Evolutionary conservation across 495 filamentous ascomycete genomes (phyloP).

Genomic region (Tuber brumale): DNA sequence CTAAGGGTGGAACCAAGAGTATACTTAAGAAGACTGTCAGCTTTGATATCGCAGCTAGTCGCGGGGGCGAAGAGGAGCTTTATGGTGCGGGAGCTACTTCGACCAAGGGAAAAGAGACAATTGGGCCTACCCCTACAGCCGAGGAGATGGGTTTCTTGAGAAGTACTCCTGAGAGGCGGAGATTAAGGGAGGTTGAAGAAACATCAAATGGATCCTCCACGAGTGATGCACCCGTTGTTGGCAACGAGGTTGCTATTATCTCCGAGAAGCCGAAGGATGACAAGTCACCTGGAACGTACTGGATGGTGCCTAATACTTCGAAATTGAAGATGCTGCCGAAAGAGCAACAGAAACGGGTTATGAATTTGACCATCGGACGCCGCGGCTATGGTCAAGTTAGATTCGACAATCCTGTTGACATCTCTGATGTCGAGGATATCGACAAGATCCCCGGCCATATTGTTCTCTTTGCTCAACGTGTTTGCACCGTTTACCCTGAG

Average conservation of each 20-base stretch:
- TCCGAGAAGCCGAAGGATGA: slow-evolving; percentile 32
- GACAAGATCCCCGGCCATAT: slow-evolving; percentile 66
- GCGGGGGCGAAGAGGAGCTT: slow-evolving; percentile 44
- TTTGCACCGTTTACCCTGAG: slow-evolving; percentile 79
- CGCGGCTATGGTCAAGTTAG: slow-evolving; percentile 67
- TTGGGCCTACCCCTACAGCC: slow-evolving; percentile 52
- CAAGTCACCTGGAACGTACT: slow-evolving; percentile 53
- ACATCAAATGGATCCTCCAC: slow-evolving; percentile 46
- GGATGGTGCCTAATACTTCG: slow-evolving; percentile 65
- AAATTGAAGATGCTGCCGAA: slow-evolving; percentile 69
- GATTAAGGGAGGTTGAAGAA: slow-evolving; percentile 50
- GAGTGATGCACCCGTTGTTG: slow-evolving; percentile 65
- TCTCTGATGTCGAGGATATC: slow-evolving; percentile 60
- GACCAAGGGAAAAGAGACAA: slow-evolving; percentile 45
- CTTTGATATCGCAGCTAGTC: slow-evolving; percentile 62
- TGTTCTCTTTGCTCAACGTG: slow-evolving; percentile 64
- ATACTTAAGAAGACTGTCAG: slow-evolving; percentile 79
- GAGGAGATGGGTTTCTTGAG: slow-evolving; percentile 64
- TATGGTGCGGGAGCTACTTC: slow-evolving; percentile 46
- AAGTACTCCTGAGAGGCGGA: slow-evolving; percentile 43
- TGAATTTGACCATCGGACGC: slow-evolving; percentile 72
- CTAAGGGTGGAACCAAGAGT: slow-evolving; percentile 47
- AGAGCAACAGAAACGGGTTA: slow-evolving; percentile 62
- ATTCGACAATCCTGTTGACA: slow-evolving; percentile 75
- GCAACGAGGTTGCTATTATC: slow-evolving; percentile 72